These are phyloP conservation scores for Bolboschoenoplectus hybrid DNA, from an alignment of 202 grass and related monocot genomes.

Conservation along the genomic window DNA sequence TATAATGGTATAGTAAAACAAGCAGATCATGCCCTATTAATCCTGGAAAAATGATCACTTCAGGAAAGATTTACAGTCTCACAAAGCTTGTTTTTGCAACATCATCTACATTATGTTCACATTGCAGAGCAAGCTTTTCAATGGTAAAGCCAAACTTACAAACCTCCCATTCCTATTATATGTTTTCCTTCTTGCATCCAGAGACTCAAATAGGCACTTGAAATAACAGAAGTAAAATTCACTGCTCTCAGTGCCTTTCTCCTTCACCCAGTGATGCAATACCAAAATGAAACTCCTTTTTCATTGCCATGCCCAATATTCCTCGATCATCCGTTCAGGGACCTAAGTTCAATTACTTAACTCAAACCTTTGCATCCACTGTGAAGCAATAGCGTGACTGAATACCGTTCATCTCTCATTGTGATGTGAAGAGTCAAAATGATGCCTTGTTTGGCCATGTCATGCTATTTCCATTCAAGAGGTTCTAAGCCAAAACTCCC, in stretches of 20 bases:
- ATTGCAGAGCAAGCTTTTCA: neutral
- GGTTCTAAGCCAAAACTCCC: neutral
- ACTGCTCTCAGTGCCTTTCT: constrained; percentile 10
- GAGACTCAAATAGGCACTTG: constrained; percentile 27
- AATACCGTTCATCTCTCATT: neutral
- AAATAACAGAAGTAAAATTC: neutral
- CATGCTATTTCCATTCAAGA: neutral
- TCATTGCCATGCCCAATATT: neutral
- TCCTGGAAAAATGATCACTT: neutral
- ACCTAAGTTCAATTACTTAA: neutral
- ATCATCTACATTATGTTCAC: constrained; percentile 9
- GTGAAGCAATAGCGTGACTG: neutral
- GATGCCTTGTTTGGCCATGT: neutral
- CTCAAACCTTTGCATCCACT: constrained; percentile 10
- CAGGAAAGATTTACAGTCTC: neutral
- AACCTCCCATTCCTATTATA: neutral
- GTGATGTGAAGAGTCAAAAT: constrained; percentile 1
- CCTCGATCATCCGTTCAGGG: constrained; percentile 5
- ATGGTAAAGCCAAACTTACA: neutral
- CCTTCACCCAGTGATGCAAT: constrained; percentile 6
- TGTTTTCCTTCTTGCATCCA: constrained; percentile 3
- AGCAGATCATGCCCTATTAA: neutral
- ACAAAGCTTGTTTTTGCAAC: neutral
- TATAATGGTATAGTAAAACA: neutral
- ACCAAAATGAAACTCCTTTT: neutral